Percentiles rank a stretch among this genome's conserved stretches.
phyloP scores from a whole-genome alignment of 192 early-diverging fungal genomes.

The Umbelopsis ramanniana region DNA sequence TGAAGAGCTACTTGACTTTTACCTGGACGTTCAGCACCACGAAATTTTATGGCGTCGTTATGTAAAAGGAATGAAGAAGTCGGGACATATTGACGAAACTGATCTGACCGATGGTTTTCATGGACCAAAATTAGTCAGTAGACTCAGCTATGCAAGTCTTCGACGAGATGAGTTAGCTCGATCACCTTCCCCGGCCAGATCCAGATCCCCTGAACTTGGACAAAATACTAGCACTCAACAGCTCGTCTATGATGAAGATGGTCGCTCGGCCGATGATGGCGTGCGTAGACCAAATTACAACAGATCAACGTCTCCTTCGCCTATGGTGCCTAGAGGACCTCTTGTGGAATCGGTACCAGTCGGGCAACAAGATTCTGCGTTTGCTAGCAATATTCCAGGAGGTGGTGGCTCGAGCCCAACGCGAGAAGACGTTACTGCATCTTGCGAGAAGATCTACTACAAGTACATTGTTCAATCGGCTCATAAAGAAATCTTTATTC shows the following conservation, averaged over 20 bases:
- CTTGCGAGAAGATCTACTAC: conserved; percentile 56
- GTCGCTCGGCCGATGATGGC: conserved; percentile 9
- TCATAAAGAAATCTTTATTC: conserved; percentile 40
- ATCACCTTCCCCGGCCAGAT: conserved; percentile 15
- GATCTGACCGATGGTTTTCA: conserved; percentile 38
- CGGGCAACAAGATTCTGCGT: neutral
- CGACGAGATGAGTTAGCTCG: conserved; percentile 14
- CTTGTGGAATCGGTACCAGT: neutral
- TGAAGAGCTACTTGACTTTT: conserved; percentile 79
- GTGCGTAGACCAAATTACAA: neutral
- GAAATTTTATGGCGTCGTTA: conserved; percentile 69
- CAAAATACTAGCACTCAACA: neutral
- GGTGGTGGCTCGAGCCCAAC: conserved; percentile 28
- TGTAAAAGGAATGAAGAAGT: conserved; percentile 43
- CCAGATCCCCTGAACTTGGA: conserved; percentile 9
- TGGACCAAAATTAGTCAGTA: conserved; percentile 34
- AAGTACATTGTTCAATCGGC: conserved; percentile 50
- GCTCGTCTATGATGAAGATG: conserved; percentile 23
- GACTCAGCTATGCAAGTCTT: conserved; percentile 28
- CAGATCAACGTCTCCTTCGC: neutral
- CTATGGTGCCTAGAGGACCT: conserved; percentile 1
- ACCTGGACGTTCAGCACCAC: conserved; percentile 73
- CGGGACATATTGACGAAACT: conserved; percentile 34
- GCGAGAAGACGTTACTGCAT: conserved; percentile 48
- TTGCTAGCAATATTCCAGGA: conserved; percentile 2